Evolutionary conservation across 345 rosid species (phyloP), one percentile per base, ranked within the genome.

Genomic region (Erodium maritimum): DNA sequence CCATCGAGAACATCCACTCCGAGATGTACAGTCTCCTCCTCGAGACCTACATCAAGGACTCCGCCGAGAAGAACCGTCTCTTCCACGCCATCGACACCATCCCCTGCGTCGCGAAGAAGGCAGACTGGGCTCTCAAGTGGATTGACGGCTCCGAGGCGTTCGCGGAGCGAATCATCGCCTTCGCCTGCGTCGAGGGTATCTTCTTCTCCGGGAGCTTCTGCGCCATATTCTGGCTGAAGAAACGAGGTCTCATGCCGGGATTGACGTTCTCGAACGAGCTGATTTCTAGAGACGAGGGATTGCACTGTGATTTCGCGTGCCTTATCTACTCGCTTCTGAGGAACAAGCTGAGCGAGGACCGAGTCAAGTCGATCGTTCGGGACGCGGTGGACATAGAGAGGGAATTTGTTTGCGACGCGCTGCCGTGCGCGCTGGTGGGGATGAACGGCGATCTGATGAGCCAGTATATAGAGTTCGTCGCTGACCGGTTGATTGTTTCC

Each of bases 151-250:
- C 88, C 0, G 86, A 87, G 60, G 48, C 84, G 0, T 93, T 93
- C 62, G 95, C 95, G 0, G 97, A 93, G 73, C 55, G 97, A 20
- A 0, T 93, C 23, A 45, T 89, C 0, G 99, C 88, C 0, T 93
- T 93, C 19, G 95, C 99, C 5, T 93, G 99, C 53, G 96, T 93
- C 5, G 99, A 93, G 67, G 99, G 99, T 4, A 93, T 90, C 25
- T 89, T 89, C 71, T 89, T 89, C 89, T 89, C 96, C 12, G 95
- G 95, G 2, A 82, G 89, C 60, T 93, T 93, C 64, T 93, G 99
- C 59, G 70, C 97, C 0, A 93, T 89, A 23, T 93, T 89, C 63
- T 93, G 97, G 97, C 74, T 93, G 0, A 93, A 93, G 55, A 93
- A 93, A 69, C 88, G 96, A 0, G 99, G 99, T 0, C 61, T 87